Evolutionary conservation across 495 filamentous ascomycete species (phyloP).

Genomic region (Neurospora intermedia): DNA sequence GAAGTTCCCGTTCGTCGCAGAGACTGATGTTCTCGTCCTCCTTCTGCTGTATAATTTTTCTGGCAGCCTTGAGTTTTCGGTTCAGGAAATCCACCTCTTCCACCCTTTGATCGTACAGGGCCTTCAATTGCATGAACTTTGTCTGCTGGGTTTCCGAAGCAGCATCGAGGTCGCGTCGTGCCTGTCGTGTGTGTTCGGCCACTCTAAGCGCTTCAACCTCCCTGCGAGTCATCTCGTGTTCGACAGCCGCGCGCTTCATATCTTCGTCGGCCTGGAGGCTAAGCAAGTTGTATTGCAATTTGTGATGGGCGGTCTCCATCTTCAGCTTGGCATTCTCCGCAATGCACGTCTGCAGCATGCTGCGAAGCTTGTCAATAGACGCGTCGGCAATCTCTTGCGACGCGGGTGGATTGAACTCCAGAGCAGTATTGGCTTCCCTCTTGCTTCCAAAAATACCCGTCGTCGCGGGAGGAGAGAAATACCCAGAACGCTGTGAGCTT

Average conservation of each 20-base stretch:
- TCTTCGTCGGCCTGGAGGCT: slow-evolving; percentile 79
- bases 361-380: slow-evolving; percentile 46
- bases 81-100: slow-evolving; percentile 53
- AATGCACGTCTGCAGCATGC: slow-evolving; percentile 39
- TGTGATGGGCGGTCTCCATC: slow-evolving; percentile 81
- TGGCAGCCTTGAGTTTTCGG: slow-evolving; percentile 57
- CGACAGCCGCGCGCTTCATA: slow-evolving; percentile 77
- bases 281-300: slow-evolving; percentile 80
- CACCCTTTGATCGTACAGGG: slow-evolving; percentile 46
- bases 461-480: slow-evolving; percentile 49
- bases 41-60: slow-evolving; percentile 57
- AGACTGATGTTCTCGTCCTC: slow-evolving; percentile 57
- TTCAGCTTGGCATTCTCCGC: slow-evolving; percentile 54
- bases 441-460: slow-evolving; percentile 33
- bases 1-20: slow-evolving; percentile 58
- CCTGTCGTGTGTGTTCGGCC: slow-evolving; percentile 41
- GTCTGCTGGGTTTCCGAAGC: slow-evolving; percentile 29
- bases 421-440: slow-evolving; percentile 38
- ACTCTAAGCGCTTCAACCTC: slow-evolving; percentile 81
- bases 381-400: slow-evolving; percentile 54
- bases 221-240: slow-evolving; percentile 82
- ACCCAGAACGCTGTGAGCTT: slow-evolving; percentile 29
- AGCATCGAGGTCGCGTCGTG: slow-evolving; percentile 31
- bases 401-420: slow-evolving; percentile 47
- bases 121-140: slow-evolving; percentile 38